Evolutionary conservation across 129 eudicot species (phyloP), one percentile per base, ranked within the genome.

Genomic region (Flaveria linearis): DNA sequence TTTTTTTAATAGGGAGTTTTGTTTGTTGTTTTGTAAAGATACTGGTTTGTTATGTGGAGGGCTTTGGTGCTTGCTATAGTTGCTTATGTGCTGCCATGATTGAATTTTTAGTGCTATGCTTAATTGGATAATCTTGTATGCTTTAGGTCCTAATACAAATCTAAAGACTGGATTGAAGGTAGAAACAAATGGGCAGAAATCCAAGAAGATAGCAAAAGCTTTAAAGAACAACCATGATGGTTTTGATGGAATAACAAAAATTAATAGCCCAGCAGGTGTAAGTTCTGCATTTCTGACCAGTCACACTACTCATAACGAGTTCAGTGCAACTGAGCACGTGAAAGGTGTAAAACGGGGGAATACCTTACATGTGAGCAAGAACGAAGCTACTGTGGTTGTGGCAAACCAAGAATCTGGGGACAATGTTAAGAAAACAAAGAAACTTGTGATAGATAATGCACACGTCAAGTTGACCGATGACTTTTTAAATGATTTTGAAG

Each of bases 141-240:
- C 58, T 72, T 81, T 84, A 60, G 81, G 73, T 69, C 77, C 66
- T 74, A 56, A 13, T 13, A 65, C 56, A 43, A 13, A 47, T 49
- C 45, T 68, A 20, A 84, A 76, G 20, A 50, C 51, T 57, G 79
- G 77, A 47, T 74, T 22, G 42, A 85, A 76, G 72, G 78, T 74
- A 53, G 75, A 79, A 65, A 76, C 70, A 64, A 83, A 87, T 77
- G 91, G 93, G 14, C 83, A 80, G 68, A 84, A 80, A 57, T 55
- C 76, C 60, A 84, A 84, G 78, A 81, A 82, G 78, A 79, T 63
- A 73, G 69, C 47, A 45, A 70, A 53, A 46, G 86, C 85, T 80
- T 51, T 78, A 61, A 84, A 86, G 85, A 83, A 72, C 68, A 86
- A 78, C 45, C 42, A 62, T 49, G 82, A 80, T 23, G 84, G 61